phyloP scores from a whole-genome alignment of 805 yeast genomes.

The Starmerella potacharoeniae region DNA sequence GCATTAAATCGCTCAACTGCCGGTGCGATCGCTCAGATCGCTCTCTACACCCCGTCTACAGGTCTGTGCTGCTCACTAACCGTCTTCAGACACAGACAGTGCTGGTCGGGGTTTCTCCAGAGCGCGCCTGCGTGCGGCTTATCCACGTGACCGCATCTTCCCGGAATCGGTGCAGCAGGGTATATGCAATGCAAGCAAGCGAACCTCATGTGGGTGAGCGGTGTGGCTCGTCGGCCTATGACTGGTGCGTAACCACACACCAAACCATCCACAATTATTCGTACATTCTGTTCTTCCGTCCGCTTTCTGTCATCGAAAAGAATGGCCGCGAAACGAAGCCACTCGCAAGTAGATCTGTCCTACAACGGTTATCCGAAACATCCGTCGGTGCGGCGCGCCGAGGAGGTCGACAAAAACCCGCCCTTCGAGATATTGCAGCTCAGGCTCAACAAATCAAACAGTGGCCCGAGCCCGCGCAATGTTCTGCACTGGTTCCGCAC shows the following conservation, averaged over 20 bases:
- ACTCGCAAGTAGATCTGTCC: neutral
- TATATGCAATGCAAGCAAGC: neutral
- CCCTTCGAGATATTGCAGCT: slow-evolving; percentile 15
- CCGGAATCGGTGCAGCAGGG: neutral
- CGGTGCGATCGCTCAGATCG: no score
- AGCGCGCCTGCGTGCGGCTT: neutral
- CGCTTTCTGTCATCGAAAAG: neutral
- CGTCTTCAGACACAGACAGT: neutral
- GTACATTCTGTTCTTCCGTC: neutral
- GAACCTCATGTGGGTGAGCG: neutral
- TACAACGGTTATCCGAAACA: slow-evolving; percentile 2
- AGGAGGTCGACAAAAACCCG: slow-evolving; percentile 13
- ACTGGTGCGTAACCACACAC: neutral
- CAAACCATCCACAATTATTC: neutral
- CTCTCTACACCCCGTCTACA: no score
- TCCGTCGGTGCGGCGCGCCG: slow-evolving; percentile 17
- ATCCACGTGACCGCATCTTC: neutral
- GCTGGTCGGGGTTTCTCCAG: neutral
- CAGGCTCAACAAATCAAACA: neutral
- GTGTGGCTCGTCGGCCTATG: neutral
- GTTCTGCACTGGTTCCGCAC: slow-evolving; percentile 36
- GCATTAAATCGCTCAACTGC: no score
- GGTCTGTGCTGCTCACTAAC: neutral
- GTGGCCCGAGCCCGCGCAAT: slow-evolving; percentile 11
- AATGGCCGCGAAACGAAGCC: neutral